Conservation (phyloP, 1,139 yeast species). For the Kazachstania sp. region DNA sequence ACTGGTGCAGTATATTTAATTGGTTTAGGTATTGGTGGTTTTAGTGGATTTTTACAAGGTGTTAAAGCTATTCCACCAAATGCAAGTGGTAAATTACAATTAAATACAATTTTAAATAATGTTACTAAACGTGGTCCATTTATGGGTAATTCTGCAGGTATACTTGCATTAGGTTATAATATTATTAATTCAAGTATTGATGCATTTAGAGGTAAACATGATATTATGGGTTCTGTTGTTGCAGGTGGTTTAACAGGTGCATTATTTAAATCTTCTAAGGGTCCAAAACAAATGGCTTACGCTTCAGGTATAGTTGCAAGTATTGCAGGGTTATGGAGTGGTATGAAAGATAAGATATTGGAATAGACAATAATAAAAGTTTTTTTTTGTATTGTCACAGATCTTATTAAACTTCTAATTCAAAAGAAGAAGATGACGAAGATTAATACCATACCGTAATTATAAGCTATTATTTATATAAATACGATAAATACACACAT, state of each 20-base stretch:
- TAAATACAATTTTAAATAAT: constrained; percentile 84
- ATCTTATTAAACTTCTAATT: no score
- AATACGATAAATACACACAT: no score
- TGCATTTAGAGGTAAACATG: constrained; percentile 78
- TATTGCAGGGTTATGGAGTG: constrained; percentile 93
- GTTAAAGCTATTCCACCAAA: constrained; percentile 62
- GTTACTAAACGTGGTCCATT: constrained; percentile 94
- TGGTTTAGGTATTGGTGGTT: constrained; percentile 80
- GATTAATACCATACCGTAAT: not conserved
- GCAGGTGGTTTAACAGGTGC: constrained; percentile 96
- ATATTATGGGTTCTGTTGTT: constrained; percentile 68
- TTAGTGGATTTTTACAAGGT: constrained; percentile 83
- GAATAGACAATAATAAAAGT: constrained; percentile 7
- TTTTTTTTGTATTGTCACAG: no score
- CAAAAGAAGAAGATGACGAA: no score
- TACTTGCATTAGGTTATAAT: constrained; percentile 81
- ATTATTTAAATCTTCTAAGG: constrained; percentile 75
- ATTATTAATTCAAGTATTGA: constrained; percentile 74
- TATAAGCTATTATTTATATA: no score
- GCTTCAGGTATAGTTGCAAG: constrained; percentile 79
- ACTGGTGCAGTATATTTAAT: constrained; percentile 88
- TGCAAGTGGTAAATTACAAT: constrained; percentile 64
- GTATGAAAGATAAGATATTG: constrained; percentile 42
- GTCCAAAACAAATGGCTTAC: constrained; percentile 79
- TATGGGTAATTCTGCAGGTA: constrained; percentile 92